Evolutionary conservation across 768 basidiomycete species (phyloP).

Genomic region (Dictyophora rubrovolvata): DNA sequence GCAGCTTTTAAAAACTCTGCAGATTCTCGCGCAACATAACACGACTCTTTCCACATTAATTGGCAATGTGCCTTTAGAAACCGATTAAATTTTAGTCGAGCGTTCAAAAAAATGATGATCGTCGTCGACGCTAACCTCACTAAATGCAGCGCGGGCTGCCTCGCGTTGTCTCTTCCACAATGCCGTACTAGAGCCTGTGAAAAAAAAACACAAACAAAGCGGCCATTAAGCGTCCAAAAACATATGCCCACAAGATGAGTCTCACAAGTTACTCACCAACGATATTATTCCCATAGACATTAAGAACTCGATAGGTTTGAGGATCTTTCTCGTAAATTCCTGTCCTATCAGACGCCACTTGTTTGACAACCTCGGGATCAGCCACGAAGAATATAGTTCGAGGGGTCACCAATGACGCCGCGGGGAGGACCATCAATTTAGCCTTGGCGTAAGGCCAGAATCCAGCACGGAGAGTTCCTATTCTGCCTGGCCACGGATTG

Average conservation of each 20-base stretch:
- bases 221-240: neutral
- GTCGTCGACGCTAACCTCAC: constrained; percentile 25
- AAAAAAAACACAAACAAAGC: neutral
- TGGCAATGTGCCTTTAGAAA: constrained; percentile 31
- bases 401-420: constrained; percentile 5
- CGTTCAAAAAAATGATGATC: neutral
- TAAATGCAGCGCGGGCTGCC: constrained; percentile 40
- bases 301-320: constrained; percentile 28
- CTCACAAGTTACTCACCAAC: neutral
- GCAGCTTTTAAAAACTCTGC: constrained; percentile 26
- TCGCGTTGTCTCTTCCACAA: constrained; percentile 40
- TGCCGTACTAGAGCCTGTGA: constrained; percentile 28
- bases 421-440: neutral
- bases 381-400: constrained; percentile 8
- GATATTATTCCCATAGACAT: constrained; percentile 38
- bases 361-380: constrained; percentile 5
- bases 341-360: neutral
- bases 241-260: too few species aligned
- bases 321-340: constrained; percentile 7
- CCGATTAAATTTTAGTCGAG: neutral
- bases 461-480: neutral
- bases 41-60: constrained; percentile 39
- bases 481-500: constrained; percentile 6
- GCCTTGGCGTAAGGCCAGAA: constrained; percentile 4
- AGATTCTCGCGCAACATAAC: constrained; percentile 32